Evolutionary conservation across 371 early-diverging fungal genomes (phyloP).

Genomic region (Polyrhizophydium stewartii): DNA sequence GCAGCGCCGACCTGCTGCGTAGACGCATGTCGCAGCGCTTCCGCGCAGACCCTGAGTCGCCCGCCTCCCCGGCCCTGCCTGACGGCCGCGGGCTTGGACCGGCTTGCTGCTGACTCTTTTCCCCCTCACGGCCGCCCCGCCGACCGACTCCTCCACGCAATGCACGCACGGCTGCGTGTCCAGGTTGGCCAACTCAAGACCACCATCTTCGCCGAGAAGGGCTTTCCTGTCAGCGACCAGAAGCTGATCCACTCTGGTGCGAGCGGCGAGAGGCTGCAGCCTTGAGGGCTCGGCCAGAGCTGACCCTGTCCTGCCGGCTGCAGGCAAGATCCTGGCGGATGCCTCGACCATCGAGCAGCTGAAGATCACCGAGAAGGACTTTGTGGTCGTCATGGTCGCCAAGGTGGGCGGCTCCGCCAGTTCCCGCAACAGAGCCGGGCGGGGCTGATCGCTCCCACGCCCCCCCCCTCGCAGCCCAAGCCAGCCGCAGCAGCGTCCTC

Average conservation of each 20-base stretch:
- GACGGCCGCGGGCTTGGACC: too few relatives aligned
- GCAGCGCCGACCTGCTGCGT: too few relatives aligned
- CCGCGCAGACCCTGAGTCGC: too few relatives aligned
- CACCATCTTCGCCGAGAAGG: conserved; percentile 68
- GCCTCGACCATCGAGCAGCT: conserved; percentile 69
- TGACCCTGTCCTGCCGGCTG: not conserved
- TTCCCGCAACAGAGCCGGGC: too few relatives aligned
- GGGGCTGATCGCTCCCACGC: not conserved
- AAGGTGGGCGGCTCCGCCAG: too few relatives aligned
- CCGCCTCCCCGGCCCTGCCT: too few relatives aligned
- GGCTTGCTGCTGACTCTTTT: too few relatives aligned
- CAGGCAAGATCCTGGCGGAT: conserved; percentile 88
- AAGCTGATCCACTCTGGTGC: conserved; percentile 85
- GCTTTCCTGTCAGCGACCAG: conserved; percentile 65
- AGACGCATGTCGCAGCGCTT: too few relatives aligned
- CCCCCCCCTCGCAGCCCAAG: conserved; percentile 45
- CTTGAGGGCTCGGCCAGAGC: too few relatives aligned
- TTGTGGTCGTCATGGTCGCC: conserved; percentile 90
- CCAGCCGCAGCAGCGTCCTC: conserved; percentile 40
- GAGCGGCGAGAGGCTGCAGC: not conserved
- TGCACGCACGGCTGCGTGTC: not conserved
- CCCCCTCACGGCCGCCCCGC: too few relatives aligned
- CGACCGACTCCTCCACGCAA: too few relatives aligned
- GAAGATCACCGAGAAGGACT: conserved; percentile 84
- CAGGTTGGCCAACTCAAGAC: conserved; percentile 61